These are phyloP conservation scores for Elymus sibiricus DNA, from an alignment of 176 grass and related monocot genomes.

Conservation along the genomic window DNA sequence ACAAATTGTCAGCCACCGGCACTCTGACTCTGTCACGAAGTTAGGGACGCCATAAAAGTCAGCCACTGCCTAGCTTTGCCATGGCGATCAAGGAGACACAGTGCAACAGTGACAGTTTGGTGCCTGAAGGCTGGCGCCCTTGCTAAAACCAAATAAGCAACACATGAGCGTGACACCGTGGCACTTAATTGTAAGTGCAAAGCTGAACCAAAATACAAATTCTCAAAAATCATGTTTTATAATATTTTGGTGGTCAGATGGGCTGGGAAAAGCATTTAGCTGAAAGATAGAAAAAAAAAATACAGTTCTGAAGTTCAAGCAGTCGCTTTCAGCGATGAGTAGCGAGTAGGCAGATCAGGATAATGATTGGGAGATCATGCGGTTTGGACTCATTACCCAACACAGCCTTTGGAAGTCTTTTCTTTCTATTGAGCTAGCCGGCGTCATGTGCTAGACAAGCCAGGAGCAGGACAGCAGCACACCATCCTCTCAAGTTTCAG, in stretches of 20 bases:
- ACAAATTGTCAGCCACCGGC: not conserved
- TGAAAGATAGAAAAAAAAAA: not conserved
- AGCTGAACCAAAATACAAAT: not conserved
- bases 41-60: conserved; percentile 21
- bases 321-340: conserved; percentile 28
- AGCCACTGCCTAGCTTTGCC: not conserved
- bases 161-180: not conserved
- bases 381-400: not conserved
- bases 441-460: not conserved
- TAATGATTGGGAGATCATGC: conserved; percentile 40
- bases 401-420: not conserved
- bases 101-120: not conserved
- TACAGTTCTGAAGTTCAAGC: not conserved
- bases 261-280: not conserved
- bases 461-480: not conserved
- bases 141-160: not conserved
- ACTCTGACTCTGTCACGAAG: not conserved
- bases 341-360: not conserved
- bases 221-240: not conserved
- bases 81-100: not conserved
- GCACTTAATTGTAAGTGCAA: not conserved
- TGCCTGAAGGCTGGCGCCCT: not conserved
- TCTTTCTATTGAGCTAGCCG: not conserved
- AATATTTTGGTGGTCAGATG: not conserved
- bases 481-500: not conserved